Conservation (phyloP, 2,329 filamentous ascomycete genomes). For the Nannizziopsis arthrosporioides region DNA sequence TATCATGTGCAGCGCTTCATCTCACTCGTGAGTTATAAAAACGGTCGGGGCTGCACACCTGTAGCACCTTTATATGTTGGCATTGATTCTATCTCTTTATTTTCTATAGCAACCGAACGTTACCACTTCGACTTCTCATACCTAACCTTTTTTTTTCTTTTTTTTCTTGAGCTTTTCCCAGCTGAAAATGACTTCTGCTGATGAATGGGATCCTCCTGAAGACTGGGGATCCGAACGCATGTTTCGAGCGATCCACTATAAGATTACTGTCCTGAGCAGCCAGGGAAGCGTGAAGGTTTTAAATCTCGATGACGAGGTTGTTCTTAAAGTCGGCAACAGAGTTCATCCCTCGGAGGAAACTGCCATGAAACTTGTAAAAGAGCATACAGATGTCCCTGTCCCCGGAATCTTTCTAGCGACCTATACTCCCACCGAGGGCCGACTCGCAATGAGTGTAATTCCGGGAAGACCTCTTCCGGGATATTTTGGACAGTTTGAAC, state of each 20-base stretch:
- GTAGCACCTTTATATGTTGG: too few relatives aligned
- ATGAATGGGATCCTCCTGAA: too few relatives aligned
- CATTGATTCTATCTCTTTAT: too few relatives aligned
- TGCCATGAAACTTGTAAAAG: slow-evolving; percentile 12
- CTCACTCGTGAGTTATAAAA: too few relatives aligned
- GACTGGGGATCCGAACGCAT: slow-evolving; percentile 12
- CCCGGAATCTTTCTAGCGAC: slow-evolving; percentile 15
- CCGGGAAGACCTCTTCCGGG: slow-evolving; percentile 13
- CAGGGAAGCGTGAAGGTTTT: slow-evolving; percentile 12
- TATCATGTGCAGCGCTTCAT: too few relatives aligned
- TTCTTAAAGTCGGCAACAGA: slow-evolving; percentile 11
- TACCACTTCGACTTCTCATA: too few relatives aligned
- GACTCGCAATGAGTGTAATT: slow-evolving; percentile 17
- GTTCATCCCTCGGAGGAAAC: slow-evolving; percentile 12
- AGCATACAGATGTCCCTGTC: slow-evolving; percentile 17
- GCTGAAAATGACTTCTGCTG: too few relatives aligned
- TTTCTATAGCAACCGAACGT: too few relatives aligned
- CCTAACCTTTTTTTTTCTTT: too few relatives aligned
- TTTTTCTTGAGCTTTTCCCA: too few relatives aligned
- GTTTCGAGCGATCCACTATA: slow-evolving; percentile 12
- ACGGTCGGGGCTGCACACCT: too few relatives aligned
- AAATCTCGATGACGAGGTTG: slow-evolving; percentile 8
- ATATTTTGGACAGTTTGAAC: slow-evolving; percentile 17
- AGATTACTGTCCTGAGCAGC: slow-evolving; percentile 10
- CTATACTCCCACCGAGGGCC: slow-evolving; percentile 6